Conservation (phyloP, 2,329 filamentous ascomycete genomes). For the Diplodia corticola region DNA sequence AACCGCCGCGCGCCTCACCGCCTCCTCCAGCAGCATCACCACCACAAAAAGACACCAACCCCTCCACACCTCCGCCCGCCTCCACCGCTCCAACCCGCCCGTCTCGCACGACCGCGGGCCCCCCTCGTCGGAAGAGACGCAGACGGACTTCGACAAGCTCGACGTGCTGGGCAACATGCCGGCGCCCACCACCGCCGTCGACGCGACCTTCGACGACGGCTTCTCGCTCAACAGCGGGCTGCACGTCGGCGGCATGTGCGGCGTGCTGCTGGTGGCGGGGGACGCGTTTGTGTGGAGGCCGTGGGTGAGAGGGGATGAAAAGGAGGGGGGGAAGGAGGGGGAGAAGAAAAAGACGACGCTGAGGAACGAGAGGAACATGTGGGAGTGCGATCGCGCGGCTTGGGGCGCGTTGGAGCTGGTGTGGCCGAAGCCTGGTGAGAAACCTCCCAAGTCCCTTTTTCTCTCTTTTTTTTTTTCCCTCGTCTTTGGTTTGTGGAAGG, state of each 20-base stretch:
- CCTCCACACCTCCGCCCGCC: no score
- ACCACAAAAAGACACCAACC: no score
- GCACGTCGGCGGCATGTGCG: slow-evolving; percentile 62
- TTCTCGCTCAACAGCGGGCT: slow-evolving; percentile 85
- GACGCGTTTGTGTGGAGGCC: slow-evolving; percentile 89
- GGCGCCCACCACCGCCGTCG: slow-evolving; percentile 76
- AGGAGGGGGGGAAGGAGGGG: slow-evolving; percentile 35
- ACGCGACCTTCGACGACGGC: slow-evolving; percentile 77
- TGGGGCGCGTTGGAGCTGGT: slow-evolving; percentile 76
- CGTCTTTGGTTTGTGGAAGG: no score
- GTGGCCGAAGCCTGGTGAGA: slow-evolving; percentile 85
- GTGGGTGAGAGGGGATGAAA: slow-evolving; percentile 59
- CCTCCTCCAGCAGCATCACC: neutral
- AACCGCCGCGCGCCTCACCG: neutral
- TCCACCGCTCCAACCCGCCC: slow-evolving; percentile 35
- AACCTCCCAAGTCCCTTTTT: neutral
- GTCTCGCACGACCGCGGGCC: slow-evolving; percentile 61
- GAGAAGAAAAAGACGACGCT: slow-evolving; percentile 42
- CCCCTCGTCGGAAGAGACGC: slow-evolving; percentile 60
- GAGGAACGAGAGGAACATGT: slow-evolving; percentile 76
- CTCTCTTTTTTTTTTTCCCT: no score
- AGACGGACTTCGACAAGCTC: slow-evolving; percentile 71
- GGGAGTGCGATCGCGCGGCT: slow-evolving; percentile 68
- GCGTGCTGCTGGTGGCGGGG: slow-evolving; percentile 77
- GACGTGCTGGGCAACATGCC: slow-evolving; percentile 78